phyloP scores from a whole-genome alignment of 2,329 filamentous ascomycete species.

The Coniochaeta sp. region DNA sequence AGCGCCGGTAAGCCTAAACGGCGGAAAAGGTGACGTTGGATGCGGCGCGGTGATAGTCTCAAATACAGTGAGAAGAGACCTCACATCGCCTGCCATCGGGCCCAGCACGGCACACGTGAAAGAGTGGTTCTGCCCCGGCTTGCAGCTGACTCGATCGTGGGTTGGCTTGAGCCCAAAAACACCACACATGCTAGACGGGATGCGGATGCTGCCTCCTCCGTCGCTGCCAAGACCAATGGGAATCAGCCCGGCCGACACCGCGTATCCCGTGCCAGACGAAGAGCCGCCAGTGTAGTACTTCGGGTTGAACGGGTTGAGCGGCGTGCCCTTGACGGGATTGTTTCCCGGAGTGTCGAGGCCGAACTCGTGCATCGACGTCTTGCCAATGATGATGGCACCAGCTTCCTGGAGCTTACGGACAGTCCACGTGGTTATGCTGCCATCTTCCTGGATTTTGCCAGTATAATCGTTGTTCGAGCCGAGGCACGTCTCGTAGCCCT shows the following conservation, averaged over 20 bases:
- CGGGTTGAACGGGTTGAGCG: constrained; percentile 66
- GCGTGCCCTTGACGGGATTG: constrained; percentile 66
- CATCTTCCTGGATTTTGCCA: constrained; percentile 28
- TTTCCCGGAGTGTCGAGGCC: constrained; percentile 70
- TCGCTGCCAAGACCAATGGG: constrained; percentile 67
- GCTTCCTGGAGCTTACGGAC: constrained; percentile 63
- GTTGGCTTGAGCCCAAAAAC: constrained; percentile 68
- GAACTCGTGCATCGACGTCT: constrained; percentile 70
- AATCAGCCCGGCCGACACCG: constrained; percentile 61
- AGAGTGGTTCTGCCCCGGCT: constrained; percentile 51
- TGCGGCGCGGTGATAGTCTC: constrained; percentile 59
- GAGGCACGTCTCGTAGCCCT: constrained; percentile 63
- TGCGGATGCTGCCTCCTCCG: constrained; percentile 67
- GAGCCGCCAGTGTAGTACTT: constrained; percentile 72
- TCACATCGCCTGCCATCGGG: constrained; percentile 59
- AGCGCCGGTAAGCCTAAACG: constrained; percentile 10
- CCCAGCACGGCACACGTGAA: constrained; percentile 59
- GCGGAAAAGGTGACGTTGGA: constrained; percentile 47
- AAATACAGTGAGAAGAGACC: constrained; percentile 59
- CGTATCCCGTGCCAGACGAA: constrained; percentile 67
- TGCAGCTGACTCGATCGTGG: constrained; percentile 57
- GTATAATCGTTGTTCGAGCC: constrained; percentile 57
- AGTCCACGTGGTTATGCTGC: constrained; percentile 56
- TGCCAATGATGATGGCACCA: constrained; percentile 65
- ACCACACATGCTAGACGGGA: constrained; percentile 66